Percentiles rank a stretch among this genome's conserved stretches.
phyloP scores from a whole-genome alignment of 805 yeast species.

The Tetrapisispora nanseiensis region DNA sequence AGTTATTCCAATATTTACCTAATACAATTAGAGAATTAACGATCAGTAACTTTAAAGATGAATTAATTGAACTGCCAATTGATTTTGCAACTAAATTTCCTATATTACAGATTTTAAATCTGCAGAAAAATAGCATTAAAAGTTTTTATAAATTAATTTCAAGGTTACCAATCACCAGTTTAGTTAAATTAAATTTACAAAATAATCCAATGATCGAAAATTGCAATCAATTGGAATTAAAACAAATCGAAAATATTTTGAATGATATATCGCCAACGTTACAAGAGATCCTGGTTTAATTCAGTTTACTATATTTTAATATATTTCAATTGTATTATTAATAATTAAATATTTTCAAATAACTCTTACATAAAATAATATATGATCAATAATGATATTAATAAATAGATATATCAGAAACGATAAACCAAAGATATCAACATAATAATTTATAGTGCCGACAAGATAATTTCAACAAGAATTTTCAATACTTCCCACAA shows the following conservation, averaged over 20 bases:
- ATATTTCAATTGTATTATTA: too few relatives aligned
- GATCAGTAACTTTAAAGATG: conserved; percentile 1
- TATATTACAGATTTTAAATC: conserved; percentile 1
- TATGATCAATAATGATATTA: too few relatives aligned
- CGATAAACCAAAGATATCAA: too few relatives aligned
- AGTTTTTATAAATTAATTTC: conserved; percentile 1
- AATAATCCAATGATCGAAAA: conserved; percentile 1
- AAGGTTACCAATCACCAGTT: background rate
- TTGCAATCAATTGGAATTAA: conserved; percentile 1
- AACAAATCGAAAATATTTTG: background rate
- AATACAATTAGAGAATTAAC: conserved; percentile 2
- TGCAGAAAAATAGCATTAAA: background rate
- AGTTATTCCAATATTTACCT: background rate
- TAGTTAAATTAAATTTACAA: background rate
- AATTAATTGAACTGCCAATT: background rate
- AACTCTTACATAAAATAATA: too few relatives aligned
- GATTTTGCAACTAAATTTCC: background rate
- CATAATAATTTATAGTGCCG: too few relatives aligned
- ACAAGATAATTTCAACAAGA: too few relatives aligned
- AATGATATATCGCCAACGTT: background rate
- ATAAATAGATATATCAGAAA: too few relatives aligned
- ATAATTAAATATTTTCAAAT: too few relatives aligned
- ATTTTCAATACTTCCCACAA: too few relatives aligned
- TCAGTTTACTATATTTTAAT: too few relatives aligned
- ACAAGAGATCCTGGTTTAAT: background rate